These are phyloP conservation scores for Ganoderma meredithae DNA, from an alignment of 1,284 basidiomycete genomes.

Conservation along the genomic window DNA sequence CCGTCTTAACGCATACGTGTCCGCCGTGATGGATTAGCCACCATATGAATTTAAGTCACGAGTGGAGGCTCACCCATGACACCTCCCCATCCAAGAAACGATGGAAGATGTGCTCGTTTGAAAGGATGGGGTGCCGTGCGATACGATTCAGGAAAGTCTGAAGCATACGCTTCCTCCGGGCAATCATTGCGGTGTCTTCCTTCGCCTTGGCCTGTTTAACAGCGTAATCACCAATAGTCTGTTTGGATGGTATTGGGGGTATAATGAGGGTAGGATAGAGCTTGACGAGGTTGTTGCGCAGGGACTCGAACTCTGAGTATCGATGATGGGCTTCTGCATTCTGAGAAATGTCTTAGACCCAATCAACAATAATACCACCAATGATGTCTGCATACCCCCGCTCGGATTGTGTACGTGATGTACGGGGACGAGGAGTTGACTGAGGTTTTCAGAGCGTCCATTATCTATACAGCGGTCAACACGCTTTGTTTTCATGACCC, in stretches of 20 bases:
- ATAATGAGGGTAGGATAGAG: slow-evolving; percentile 97
- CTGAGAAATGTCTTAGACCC: slow-evolving; percentile 48
- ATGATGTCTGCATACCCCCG: slow-evolving; percentile 71
- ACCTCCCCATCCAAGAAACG: slow-evolving; percentile 95
- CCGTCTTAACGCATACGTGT: slow-evolving; percentile 64
- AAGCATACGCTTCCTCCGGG: slow-evolving; percentile 91
- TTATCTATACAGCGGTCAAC: slow-evolving; percentile 62
- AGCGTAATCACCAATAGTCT: slow-evolving; percentile 95
- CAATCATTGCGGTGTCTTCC: slow-evolving; percentile 94
- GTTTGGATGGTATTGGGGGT: slow-evolving; percentile 98
- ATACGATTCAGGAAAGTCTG: slow-evolving; percentile 94
- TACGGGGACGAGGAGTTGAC: slow-evolving; percentile 88
- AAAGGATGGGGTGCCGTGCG: slow-evolving; percentile 90
- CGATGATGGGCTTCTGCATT: slow-evolving; percentile 86
- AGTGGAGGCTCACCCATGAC: slow-evolving; percentile 78
- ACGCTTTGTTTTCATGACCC: background rate
- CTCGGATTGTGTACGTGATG: slow-evolving; percentile 93
- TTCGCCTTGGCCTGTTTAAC: slow-evolving; percentile 97
- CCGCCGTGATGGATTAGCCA: background rate
- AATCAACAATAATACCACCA: background rate
- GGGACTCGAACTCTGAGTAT: slow-evolving; percentile 97
- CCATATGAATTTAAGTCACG: background rate
- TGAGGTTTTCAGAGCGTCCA: slow-evolving; percentile 95
- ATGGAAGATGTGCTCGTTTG: slow-evolving; percentile 94
- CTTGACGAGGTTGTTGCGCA: slow-evolving; percentile 84